A percentile compares a stretch with the other conserved stretches of the same genome.
phyloP scores from a whole-genome alignment of 148 eudicot genomes.

The Dysphania ambrosioides region DNA sequence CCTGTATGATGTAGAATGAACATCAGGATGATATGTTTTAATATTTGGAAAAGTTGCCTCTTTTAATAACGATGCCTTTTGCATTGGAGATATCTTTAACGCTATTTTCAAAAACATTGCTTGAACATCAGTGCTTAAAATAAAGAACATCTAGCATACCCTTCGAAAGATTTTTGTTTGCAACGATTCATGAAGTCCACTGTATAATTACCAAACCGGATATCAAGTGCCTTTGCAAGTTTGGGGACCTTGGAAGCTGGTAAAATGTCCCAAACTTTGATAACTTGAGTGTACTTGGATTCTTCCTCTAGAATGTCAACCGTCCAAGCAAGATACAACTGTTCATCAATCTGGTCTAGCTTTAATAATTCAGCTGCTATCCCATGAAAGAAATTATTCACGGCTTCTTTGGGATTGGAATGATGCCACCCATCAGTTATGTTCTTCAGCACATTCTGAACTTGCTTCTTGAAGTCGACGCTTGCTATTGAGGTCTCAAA shows the following conservation, averaged over 20 bases:
- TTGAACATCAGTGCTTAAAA: too few species aligned
- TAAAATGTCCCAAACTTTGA: constrained; percentile 36
- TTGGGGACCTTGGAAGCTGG: constrained; percentile 21
- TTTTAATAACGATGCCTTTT: too few species aligned
- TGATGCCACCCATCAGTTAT: constrained; percentile 42
- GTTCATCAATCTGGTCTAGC: constrained; percentile 18
- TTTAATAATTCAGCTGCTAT: constrained; percentile 12
- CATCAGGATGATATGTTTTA: background rate
- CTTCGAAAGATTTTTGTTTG: constrained; percentile 26
- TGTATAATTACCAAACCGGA: constrained; percentile 29
- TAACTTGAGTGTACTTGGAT: constrained; percentile 30
- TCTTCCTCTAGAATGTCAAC: constrained; percentile 29
- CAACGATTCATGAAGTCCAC: constrained; percentile 29
- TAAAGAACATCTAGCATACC: constrained; percentile 20
- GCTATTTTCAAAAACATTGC: too few species aligned
- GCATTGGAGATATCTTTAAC: too few species aligned
- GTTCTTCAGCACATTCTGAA: constrained; percentile 27
- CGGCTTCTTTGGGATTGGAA: constrained; percentile 4
- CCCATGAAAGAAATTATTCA: too few species aligned
- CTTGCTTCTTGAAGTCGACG: constrained; percentile 27
- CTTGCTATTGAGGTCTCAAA: constrained; percentile 32
- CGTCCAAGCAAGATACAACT: constrained; percentile 32
- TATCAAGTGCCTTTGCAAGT: constrained; percentile 23
- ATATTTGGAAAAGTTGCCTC: too few species aligned
- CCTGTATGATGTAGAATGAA: constrained; percentile 6